These are phyloP conservation scores for Zygoascus sp. DNA, from an alignment of 1,139 yeast species.

Conservation along the genomic window DNA sequence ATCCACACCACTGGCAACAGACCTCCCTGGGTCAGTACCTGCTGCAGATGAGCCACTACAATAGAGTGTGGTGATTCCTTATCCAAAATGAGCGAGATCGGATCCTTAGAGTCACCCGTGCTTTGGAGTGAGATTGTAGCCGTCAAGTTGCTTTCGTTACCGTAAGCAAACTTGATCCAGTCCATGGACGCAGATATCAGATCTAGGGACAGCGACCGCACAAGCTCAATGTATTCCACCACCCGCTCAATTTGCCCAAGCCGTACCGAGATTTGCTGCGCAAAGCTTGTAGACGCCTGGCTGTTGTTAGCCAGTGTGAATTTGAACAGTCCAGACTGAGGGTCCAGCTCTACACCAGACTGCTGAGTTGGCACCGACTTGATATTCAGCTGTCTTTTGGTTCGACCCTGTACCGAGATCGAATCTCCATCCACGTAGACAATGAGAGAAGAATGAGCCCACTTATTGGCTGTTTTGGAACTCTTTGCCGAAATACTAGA, in stretches of 20 bases:
- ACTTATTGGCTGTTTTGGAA: conserved; percentile 21
- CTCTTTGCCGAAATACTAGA: conserved; percentile 3
- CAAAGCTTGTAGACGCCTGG: conserved; percentile 15
- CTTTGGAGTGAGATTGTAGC: conserved; percentile 20
- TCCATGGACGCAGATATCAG: conserved; percentile 30
- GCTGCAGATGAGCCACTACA: conserved; percentile 25
- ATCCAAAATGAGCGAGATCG: conserved; percentile 18
- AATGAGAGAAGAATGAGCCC: conserved; percentile 29
- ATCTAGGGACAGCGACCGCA: conserved; percentile 26
- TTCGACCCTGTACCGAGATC: conserved; percentile 28
- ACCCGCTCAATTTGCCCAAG: conserved; percentile 30
- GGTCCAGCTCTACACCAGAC: conserved; percentile 25
- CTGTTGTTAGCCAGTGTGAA: conserved; percentile 16
- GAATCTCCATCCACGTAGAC: conserved; percentile 13
- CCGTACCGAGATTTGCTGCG: conserved; percentile 19
- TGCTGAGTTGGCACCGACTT: conserved; percentile 20
- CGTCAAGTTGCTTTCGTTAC: conserved; percentile 18
- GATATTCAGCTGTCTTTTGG: conserved; percentile 21
- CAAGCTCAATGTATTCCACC: conserved; percentile 29
- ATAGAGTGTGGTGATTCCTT: conserved; percentile 26
- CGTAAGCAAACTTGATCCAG: conserved; percentile 28
- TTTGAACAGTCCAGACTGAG: conserved; percentile 25
- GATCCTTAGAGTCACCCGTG: background rate
- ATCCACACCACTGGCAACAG: conserved; percentile 30
- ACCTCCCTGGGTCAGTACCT: conserved; percentile 25